Base-by-base conservation (phyloP, 2,329 filamentous ascomycete genomes). In the Trichoderma aggressivum region DNA sequence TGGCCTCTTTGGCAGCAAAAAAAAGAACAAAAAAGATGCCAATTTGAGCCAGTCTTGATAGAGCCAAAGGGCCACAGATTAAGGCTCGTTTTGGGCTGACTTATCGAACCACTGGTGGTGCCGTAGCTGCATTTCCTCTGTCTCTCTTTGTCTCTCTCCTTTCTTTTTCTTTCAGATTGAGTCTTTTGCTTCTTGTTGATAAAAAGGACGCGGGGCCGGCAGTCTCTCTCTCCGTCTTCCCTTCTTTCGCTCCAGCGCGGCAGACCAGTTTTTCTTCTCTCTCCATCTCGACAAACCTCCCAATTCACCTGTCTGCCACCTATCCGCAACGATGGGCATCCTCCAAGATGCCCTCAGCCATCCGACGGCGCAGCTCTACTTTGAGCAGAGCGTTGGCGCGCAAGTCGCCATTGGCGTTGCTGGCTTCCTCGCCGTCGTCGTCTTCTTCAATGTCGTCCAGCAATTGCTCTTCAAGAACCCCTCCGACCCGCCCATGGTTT, bases 401-500 rank as follows among this genome's bases (percentile, higher is more conserved):
- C 87, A 89, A 80, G 79, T 87, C 56, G 83, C 79, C 72, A 79
- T 85, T 71, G 81, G 80, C 61, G 69, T 87, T 34, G 80, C 75
- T 43, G 79, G 77, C 55, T 79, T 88, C 72, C 58, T 91, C 73
- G 79, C 83, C 39, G 63, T 90, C 71, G 81, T 89, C 21, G 87
- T 98, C 70, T 79, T 92, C 72, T 78, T 94, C 84, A 98, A 98
- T 81, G 90, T 98, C 74, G 78, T 93, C 75, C 86, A 86, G 74
- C 95, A 98, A 82, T 76, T 97, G 70, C 84, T 98, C 73, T 89
- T 94, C 84, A 92, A 89, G 83, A 95, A 94, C 76, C 88, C 91
- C 65, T 92, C 94, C 80, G 92, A 94, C 80, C 92, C 92, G 34
- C 92, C 92, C 1, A 76, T 94, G 71, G 92, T 95, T 73, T 95